Evolutionary conservation across 2,329 filamentous ascomycete genomes (phyloP), one percentile per base, ranked within the genome.

Genomic region (Ophiostoma perfectum): DNA sequence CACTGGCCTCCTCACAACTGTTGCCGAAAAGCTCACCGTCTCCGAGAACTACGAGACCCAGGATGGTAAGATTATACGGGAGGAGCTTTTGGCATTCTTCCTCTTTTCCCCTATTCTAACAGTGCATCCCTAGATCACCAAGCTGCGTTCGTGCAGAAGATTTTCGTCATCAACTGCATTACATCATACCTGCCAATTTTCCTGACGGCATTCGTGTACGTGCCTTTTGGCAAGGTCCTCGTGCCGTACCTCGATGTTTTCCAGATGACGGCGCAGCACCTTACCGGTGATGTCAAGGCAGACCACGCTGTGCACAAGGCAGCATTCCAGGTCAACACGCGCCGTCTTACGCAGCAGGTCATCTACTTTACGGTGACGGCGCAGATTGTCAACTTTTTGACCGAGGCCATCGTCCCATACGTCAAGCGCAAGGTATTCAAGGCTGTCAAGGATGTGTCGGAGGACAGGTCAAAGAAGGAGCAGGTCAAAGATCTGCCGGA

Each of bases 351-450:
- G 73, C 91, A 93, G 73, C 94, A 98, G 77, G 92, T 97, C 76
- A 95, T 97, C 71, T 98, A 96, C 80, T 95, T 96, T 71, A 96
- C 94, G 0, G 91, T 98, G 44, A 97, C 94, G 0, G 94, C 93
- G 0, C 94, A 97, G 76, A 85, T 97, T 49, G 89, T 99, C 73
- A 95, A 91, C 75, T 89, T 97, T 67, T 88, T 85, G 12, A 88
- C 94, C 70, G 95, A 99, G 77, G 86, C 93, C 5, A 81, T 97
- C 47, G 86, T 97, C 1, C 95, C 95, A 0, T 93, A 92, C 73
- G 79, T 92, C 66, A 97, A 97, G 78, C 89, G 91, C 70, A 87
- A 88, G 74, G 86, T 89, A 0, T 89, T 90, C 76, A 84, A 87
- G 73, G 94, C 93, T 74, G 92, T 92, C 75, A 91, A 93, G 77